Base-by-base conservation (phyloP, 495 filamentous ascomycete species). In the Barbatosphaeria neglecta region DNA sequence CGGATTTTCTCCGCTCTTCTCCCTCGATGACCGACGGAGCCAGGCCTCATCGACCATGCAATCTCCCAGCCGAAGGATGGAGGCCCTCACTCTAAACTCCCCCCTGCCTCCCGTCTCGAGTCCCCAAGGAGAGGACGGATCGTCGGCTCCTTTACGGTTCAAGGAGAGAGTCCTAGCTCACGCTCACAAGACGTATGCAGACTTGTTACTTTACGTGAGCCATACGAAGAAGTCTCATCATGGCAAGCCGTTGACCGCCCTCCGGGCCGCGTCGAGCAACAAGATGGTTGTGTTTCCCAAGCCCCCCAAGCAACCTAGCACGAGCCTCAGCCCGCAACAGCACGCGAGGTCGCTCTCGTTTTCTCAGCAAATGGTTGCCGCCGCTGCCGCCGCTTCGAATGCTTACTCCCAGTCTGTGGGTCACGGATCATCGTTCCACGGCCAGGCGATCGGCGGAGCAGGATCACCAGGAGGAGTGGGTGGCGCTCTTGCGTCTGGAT, bases 111-210 rank as follows among this genome's bases (percentile, higher is more conserved):
- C 45, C 5, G 22, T n/a, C 42, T 10, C 20, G 40, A n/a, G 20
- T 13, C 20, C n/a, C n/a, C n/a, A n/a, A n/a, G n/a, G n/a, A 0
- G 44, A 43, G 3, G 61, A 57, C 24, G 23, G 28, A 6, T 37
- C 53, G 1, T 55, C 59, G 10, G n/a, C n/a, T n/a, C 84, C 78
- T 54, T 62, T 69, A 5, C 77, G 80, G 51, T 88, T 86, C 58
- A 84, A 84, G 51, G 90, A 96, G 59, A 84, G 82, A 50, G 79
- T 83, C 6, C 71, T 95, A 38, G 74, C 82, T 15, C 90, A 84
- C 78, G 92, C 92, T 24, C 86, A 96, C 59, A 75, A 77, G 43
- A 80, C 90, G 19, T 97, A 98, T 65, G 78, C 89, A 31, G 86
- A 95, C 54, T 76, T 98, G 3, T 67, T 97, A 19, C 69, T 81